Evolutionary conservation across 176 grass and related monocot species (phyloP), one percentile per base, ranked within the genome.

Genomic region (Olyra latifolia): DNA sequence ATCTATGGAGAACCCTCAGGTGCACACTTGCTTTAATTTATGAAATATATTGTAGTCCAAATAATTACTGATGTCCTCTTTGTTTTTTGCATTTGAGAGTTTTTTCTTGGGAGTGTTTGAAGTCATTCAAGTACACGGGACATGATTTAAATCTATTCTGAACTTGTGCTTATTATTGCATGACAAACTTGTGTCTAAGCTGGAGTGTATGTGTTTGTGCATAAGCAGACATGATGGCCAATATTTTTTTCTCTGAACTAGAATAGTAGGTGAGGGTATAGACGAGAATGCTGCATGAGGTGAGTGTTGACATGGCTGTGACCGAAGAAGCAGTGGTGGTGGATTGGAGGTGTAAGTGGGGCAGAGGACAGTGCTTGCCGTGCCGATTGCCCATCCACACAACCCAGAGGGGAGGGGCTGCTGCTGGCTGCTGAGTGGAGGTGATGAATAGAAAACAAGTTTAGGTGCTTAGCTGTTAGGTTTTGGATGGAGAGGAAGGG

Each of bases 1-100:
- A 82, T 77, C 72, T 35, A 47, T 54, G 66, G 10, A 46, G 47
- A 77, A 82, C 66, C 16, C 38, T 64, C 66, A 78, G 79, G 73
- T 87, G 29, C 27, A 30, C 19, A 13, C 41, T 55, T 80, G 57
- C 47, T 82, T 55, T 82, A 62, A 15, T 13, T 11, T 76, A 32
- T 27, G 40, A 40, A 29, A 46, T 80, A 38, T 63, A 41, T 14
- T 69, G 54, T 48, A 50, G 43, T 73, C 22, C 28, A 72, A 49
- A 62, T 20, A 62, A 25, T 24, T 82, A 7, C 11, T 6, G 27
- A 41, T 47, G n/a, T 29, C 20, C 10, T 29, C 4, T 30, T 75
- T 66, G 46, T 74, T 73, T 13, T 50, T 41, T 74, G 22, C 1
- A 42, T 66, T 55, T 43, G 47, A 65, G 22, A 52, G 15, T 43